Conservation (phyloP, 768 basidiomycete genomes). For the Tulasnella sp. region DNA sequence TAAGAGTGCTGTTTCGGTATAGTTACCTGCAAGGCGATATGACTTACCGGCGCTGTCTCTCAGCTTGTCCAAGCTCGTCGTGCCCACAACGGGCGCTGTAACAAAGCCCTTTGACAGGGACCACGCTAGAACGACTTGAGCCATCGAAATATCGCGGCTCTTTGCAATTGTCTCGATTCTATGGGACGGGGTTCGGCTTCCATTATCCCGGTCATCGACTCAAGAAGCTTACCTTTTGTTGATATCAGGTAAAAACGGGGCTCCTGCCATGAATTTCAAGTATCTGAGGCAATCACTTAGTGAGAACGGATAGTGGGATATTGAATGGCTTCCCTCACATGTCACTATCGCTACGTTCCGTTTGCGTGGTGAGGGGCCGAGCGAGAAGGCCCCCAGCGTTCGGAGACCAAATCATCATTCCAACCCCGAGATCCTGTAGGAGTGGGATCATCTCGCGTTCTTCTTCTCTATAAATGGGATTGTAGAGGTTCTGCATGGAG, state of each 20-base stretch:
- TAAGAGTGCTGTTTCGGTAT: neutral
- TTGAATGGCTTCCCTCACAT: too few species aligned
- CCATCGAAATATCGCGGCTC: conserved; percentile 27
- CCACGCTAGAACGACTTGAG: conserved; percentile 13
- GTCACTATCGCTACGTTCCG: neutral
- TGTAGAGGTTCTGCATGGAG: conserved; percentile 13
- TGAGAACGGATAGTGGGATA: neutral
- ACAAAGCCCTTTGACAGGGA: neutral
- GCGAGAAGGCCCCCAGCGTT: conserved; percentile 21
- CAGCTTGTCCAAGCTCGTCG: conserved; percentile 21
- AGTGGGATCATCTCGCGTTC: conserved; percentile 25
- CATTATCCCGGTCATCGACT: neutral
- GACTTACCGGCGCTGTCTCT: conserved; percentile 21
- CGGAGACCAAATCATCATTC: conserved; percentile 24
- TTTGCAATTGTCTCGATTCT: conserved; percentile 52
- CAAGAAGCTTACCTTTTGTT: neutral
- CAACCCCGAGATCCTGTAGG: conserved; percentile 21
- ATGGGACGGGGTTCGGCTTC: neutral
- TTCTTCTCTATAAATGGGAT: conserved; percentile 23
- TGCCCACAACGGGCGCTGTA: conserved; percentile 7
- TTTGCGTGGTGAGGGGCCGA: neutral
- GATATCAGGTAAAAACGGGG: neutral
- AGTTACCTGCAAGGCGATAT: neutral
- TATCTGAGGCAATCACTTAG: neutral
- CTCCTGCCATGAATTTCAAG: neutral